Evolutionary conservation across 257 asterid genomes (phyloP).

Genomic region (Solanum piurae): DNA sequence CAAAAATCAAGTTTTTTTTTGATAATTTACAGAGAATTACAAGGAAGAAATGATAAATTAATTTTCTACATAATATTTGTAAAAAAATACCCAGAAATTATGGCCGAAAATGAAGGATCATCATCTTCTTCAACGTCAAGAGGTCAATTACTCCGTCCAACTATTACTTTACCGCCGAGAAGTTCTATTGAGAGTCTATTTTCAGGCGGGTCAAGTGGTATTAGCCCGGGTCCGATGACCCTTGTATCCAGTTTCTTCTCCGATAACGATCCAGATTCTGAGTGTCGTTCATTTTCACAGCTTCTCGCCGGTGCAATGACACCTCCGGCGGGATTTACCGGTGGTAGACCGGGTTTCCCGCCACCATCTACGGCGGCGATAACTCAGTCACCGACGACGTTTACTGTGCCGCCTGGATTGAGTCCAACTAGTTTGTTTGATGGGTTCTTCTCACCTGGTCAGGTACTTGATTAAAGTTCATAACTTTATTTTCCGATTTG

Average conservation of each 20-base stretch:
- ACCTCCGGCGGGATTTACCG: constrained; percentile 21
- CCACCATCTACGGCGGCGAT: constrained; percentile 13
- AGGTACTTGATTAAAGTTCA: constrained; percentile 26
- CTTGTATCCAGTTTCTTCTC: constrained; percentile 62
- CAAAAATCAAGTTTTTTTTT: too few species aligned
- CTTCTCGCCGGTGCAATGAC: constrained; percentile 53
- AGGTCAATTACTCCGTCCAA: constrained; percentile 29
- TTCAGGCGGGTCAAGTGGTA: constrained; percentile 26
- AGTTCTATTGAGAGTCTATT: constrained; percentile 37
- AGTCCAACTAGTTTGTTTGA: constrained; percentile 69
- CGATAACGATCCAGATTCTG: constrained; percentile 55
- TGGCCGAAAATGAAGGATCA: constrained; percentile 43
- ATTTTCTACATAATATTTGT: background rate
- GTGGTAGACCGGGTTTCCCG: constrained; percentile 12
- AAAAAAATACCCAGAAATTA: constrained; percentile 11
- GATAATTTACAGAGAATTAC: background rate
- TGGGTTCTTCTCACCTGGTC: constrained; percentile 36
- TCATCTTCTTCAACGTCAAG: constrained; percentile 25
- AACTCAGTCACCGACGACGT: constrained; percentile 29
- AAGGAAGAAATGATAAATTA: background rate
- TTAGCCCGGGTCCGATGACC: constrained; percentile 81
- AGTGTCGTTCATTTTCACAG: constrained; percentile 72
- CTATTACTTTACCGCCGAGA: constrained; percentile 41
- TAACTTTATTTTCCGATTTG: background rate
- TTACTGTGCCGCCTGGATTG: constrained; percentile 67